These are phyloP conservation scores for Colletotrichum horii DNA, from an alignment of 2,329 filamentous ascomycete genomes.

Conservation along the genomic window DNA sequence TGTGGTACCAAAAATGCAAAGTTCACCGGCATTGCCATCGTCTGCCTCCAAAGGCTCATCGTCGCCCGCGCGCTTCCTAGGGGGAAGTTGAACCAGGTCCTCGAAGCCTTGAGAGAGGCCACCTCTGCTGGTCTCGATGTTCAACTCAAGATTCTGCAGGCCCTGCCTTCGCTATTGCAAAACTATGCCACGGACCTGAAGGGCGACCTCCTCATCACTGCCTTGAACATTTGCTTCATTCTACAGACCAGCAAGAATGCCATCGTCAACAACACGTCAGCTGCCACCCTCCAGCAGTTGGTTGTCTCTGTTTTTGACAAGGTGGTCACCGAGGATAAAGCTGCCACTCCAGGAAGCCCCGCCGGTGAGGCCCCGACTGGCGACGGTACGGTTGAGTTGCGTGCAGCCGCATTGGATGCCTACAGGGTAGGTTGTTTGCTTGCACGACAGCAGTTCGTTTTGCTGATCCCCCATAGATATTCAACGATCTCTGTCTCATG, in stretches of 20 bases:
- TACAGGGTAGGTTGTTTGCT: constrained; percentile 61
- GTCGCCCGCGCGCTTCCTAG: constrained; percentile 81
- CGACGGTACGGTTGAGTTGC: constrained; percentile 69
- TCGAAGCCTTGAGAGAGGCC: constrained; percentile 87
- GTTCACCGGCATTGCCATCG: constrained; percentile 85
- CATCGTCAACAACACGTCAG: constrained; percentile 93
- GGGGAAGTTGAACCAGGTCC: constrained; percentile 80
- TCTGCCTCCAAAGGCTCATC: constrained; percentile 88
- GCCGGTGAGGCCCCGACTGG: constrained; percentile 72
- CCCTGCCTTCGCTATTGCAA: constrained; percentile 85
- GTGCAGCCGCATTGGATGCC: constrained; percentile 82
- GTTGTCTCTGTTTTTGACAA: constrained; percentile 94
- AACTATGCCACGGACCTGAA: constrained; percentile 86
- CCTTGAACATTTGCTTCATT: constrained; percentile 89
- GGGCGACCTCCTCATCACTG: constrained; percentile 79
- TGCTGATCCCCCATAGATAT: constrained; percentile 57
- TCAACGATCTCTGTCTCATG: constrained; percentile 88
- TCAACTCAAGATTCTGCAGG: constrained; percentile 94
- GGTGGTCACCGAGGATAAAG: constrained; percentile 78
- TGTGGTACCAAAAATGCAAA: constrained; percentile 90
- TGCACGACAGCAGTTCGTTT: neutral
- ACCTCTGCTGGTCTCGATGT: constrained; percentile 84
- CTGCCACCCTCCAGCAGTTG: constrained; percentile 94
- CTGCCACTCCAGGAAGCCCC: constrained; percentile 55
- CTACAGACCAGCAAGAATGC: constrained; percentile 91